These are phyloP conservation scores for Solanum tarijense DNA, from an alignment of 257 asterid species.

Conservation along the genomic window DNA sequence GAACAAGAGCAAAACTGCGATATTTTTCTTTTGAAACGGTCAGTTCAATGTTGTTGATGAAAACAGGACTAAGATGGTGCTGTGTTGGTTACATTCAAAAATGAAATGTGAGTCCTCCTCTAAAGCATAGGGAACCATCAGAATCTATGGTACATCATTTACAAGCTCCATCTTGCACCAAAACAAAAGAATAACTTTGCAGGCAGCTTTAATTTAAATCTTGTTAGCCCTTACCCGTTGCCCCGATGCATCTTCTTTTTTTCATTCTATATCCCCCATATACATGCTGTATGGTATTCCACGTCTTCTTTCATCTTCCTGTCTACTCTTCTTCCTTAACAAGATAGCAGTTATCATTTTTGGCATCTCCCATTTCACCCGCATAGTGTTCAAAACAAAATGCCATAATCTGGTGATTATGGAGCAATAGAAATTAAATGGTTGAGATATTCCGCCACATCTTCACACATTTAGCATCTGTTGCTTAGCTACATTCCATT, in stretches of 20 bases:
- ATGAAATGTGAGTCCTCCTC: not conserved
- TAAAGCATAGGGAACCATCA: not conserved
- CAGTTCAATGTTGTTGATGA: not conserved
- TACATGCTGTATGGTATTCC: not conserved
- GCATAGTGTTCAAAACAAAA: not conserved
- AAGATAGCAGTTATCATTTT: not conserved
- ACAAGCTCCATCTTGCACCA: not conserved
- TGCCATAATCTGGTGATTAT: not conserved
- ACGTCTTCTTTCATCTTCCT: not conserved
- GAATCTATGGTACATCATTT: not conserved
- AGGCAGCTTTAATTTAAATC: not conserved
- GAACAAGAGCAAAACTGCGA: not conserved
- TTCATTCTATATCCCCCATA: not conserved
- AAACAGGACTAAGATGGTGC: not conserved
- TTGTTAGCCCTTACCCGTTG: not conserved
- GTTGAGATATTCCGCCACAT: not conserved
- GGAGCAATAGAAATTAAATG: not conserved
- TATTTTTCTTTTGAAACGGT: not conserved
- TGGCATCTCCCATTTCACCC: not conserved
- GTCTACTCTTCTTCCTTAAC: not conserved
- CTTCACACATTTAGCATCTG: not conserved
- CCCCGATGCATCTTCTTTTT: not conserved
- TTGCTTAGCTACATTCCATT: not conserved
- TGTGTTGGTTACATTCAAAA: not conserved
- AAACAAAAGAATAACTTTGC: not conserved